These are phyloP conservation scores for Neurospora tetraspora DNA, from an alignment of 495 filamentous ascomycete genomes.

Conservation along the genomic window DNA sequence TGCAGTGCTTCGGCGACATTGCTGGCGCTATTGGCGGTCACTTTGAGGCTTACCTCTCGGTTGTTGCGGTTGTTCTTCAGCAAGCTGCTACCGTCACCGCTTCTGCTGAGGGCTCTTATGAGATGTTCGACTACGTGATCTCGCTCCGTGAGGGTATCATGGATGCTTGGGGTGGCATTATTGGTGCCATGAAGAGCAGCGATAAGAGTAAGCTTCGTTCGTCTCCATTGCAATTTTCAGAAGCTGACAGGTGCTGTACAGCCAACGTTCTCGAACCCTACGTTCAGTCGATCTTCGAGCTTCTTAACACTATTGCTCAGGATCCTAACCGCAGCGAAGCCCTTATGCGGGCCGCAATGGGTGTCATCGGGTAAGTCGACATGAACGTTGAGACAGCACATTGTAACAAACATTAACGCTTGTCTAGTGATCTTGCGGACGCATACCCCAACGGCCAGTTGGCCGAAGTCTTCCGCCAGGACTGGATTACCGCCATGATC, in stretches of 20 bases:
- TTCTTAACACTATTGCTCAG: constrained; percentile 69
- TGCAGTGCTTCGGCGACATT: constrained; percentile 97
- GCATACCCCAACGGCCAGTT: constrained; percentile 88
- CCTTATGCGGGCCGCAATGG: constrained; percentile 85
- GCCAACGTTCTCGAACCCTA: constrained; percentile 63
- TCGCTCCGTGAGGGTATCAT: constrained; percentile 94
- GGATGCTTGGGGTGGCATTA: constrained; percentile 96
- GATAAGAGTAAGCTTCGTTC: constrained; percentile 52
- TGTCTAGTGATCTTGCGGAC: constrained; percentile 75
- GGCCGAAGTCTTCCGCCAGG: constrained; percentile 68
- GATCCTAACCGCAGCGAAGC: constrained; percentile 85
- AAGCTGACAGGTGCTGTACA: constrained; percentile 17
- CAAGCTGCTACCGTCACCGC: constrained; percentile 77
- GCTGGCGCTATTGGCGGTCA: constrained; percentile 87
- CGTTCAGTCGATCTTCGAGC: constrained; percentile 77
- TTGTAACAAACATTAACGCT: not conserved
- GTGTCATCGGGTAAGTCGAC: constrained; percentile 76
- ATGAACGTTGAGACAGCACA: not conserved
- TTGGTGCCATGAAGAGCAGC: constrained; percentile 78
- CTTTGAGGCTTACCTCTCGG: constrained; percentile 84
- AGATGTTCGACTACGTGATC: constrained; percentile 92
- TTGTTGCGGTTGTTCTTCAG: constrained; percentile 88
- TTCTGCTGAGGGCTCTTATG: constrained; percentile 59
- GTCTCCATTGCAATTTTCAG: not conserved
- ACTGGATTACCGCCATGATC: constrained; percentile 81